phyloP scores from a whole-genome alignment of 305 asterid species.

The Fraxinus baroniana region DNA sequence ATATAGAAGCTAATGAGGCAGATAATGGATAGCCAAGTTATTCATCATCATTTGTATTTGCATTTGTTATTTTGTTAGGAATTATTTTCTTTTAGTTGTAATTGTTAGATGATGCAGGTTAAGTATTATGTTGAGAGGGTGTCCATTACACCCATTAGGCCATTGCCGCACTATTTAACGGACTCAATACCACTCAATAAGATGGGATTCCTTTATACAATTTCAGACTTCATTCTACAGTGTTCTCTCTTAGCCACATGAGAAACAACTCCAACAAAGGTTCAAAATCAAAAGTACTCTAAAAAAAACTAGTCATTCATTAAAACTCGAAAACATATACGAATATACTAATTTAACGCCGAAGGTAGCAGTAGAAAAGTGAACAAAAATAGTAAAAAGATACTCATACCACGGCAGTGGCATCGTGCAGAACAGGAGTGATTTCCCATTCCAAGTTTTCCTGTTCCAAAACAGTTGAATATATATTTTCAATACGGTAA shows the following conservation, averaged over 20 bases:
- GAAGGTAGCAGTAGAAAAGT: not conserved
- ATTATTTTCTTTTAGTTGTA: not conserved
- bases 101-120: not conserved
- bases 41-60: not conserved
- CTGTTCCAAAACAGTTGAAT: conserved; percentile 30
- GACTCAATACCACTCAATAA: not conserved
- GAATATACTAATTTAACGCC: not conserved
- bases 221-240: not conserved
- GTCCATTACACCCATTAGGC: not conserved
- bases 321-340: not conserved
- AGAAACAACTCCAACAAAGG: not conserved
- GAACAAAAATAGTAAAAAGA: not conserved
- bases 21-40: not conserved
- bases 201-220: not conserved
- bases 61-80: not conserved
- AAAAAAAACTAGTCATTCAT: not conserved
- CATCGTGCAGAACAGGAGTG: conserved; percentile 65
- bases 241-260: not conserved
- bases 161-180: not conserved
- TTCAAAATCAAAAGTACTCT: not conserved
- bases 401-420: conserved; percentile 59
- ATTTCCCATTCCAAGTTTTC: conserved; percentile 59
- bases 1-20: not conserved
- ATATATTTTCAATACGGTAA: not conserved
- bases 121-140: not conserved